Base-by-base conservation (phyloP, 495 filamentous ascomycete genomes). In the Usnea hakonensis region DNA sequence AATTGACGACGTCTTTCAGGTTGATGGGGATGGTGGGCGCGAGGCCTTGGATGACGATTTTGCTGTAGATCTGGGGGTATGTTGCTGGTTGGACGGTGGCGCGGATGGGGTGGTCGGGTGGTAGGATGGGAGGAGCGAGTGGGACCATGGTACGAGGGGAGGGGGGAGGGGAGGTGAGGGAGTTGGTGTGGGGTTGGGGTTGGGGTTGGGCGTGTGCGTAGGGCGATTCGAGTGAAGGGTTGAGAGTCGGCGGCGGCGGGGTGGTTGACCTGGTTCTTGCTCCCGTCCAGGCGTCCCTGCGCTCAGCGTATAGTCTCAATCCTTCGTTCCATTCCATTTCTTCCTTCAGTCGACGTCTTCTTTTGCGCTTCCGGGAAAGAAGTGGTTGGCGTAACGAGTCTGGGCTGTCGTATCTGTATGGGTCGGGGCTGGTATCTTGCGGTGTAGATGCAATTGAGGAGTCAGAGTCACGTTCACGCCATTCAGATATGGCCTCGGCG, bases 1-100 rank as follows among this genome's bases (percentile, higher is more conserved):
- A 82, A n/a, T 84, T 80, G 28, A 87, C 84, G 69, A 97, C 81
- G 68, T 95, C 88, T 38, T 78, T 72, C 8, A 98, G 82, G 67
- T 96, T 96, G 62, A 98, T 86, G 19, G 94, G 94, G 13, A 95
- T 84, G 2, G 84, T 84, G 0, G 94, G 92, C 1, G 89, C 87
- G 62, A 90, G 80, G 21, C 80, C 80, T 67, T 94, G 85, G 6
- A 90, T 67, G 41, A 97, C 81, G 57, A 95, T 85, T 71, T 96
- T 95, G 69, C 84, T 85, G 77, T 96, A 97, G 60, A 98, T 90
- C 14, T 87, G 86, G 3, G 83, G 78, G 76, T 97, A 95, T 57
- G 85, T 82, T 48, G 79, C 70, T 0, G 87, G 83, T 8, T 77
- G 85, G 62, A 97, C 90, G 21, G 85, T 83, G 26, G 83, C 79